Evolutionary conservation across 1,284 basidiomycete species (phyloP).

Genomic region (Uromyces viciae-fabae): DNA sequence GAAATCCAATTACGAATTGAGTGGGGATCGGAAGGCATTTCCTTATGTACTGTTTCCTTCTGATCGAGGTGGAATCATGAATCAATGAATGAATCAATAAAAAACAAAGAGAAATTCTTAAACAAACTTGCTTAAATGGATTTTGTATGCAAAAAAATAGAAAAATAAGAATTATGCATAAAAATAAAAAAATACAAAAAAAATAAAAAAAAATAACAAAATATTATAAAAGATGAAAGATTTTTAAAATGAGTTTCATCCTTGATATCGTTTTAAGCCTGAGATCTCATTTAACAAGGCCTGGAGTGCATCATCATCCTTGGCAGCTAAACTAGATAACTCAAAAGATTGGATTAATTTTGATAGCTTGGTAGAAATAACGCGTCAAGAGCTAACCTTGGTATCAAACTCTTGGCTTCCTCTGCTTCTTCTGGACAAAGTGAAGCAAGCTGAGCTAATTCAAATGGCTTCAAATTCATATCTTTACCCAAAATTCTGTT

Average conservation of each 20-base stretch:
- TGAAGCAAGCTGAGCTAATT: conserved; percentile 87
- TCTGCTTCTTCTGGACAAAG: conserved; percentile 80
- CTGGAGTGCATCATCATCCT: conserved; percentile 79
- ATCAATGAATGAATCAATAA: no score
- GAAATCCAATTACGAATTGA: conserved; percentile 18
- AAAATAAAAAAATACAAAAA: no score
- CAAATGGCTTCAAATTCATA: conserved; percentile 75
- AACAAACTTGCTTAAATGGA: no score
- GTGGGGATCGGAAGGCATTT: not conserved
- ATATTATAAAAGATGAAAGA: no score
- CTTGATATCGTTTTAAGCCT: conserved; percentile 80
- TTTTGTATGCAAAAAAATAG: no score
- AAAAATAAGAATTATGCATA: no score
- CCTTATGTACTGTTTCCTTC: not conserved
- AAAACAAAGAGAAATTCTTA: no score
- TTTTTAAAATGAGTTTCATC: no score
- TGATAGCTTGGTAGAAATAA: not conserved
- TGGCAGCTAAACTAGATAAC: conserved; percentile 68
- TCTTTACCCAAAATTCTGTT: conserved; percentile 69
- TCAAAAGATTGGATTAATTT: not conserved
- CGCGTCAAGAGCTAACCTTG: conserved; percentile 59
- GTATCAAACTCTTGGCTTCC: conserved; percentile 84
- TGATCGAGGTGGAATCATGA: no score
- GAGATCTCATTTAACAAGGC: conserved; percentile 77
- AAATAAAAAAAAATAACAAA: no score